These are phyloP conservation scores for Yamadazyma aaseri DNA, from an alignment of 1,139 yeast genomes.

Conservation along the genomic window DNA sequence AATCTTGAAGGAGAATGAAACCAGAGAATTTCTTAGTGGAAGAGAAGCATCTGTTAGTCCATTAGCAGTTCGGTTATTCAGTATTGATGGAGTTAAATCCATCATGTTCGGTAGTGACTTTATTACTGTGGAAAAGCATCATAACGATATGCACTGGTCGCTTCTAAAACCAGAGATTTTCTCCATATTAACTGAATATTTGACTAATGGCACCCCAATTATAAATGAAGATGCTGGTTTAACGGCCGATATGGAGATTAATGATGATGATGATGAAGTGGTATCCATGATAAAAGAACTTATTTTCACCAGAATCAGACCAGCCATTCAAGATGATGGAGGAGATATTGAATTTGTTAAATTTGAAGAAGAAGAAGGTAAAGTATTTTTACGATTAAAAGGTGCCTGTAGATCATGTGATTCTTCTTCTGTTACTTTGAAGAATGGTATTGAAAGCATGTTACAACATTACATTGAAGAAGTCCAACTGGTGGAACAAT, in stretches of 20 bases:
- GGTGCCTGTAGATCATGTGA: conserved; percentile 85
- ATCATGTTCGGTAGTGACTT: conserved; percentile 62
- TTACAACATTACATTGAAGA: conserved; percentile 78
- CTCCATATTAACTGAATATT: conserved; percentile 76
- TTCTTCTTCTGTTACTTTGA: conserved; percentile 70
- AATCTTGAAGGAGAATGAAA: conserved; percentile 44
- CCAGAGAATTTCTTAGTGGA: conserved; percentile 53
- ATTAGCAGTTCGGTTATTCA: conserved; percentile 50
- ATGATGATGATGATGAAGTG: conserved; percentile 71
- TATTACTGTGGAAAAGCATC: conserved; percentile 77
- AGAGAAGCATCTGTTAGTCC: conserved; percentile 58
- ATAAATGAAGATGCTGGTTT: conserved; percentile 34
- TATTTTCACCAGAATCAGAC: conserved; percentile 90
- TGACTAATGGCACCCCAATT: conserved; percentile 73
- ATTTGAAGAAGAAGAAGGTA: conserved; percentile 62
- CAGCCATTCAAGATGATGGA: conserved; percentile 88
- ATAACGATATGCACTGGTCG: conserved; percentile 60
- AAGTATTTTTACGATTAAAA: conserved; percentile 61
- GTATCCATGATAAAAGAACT: conserved; percentile 91
- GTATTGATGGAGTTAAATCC: conserved; percentile 51
- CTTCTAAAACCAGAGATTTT: conserved; percentile 86
- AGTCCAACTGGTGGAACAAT: conserved; percentile 65
- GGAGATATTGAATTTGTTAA: conserved; percentile 77
- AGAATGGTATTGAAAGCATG: conserved; percentile 82
- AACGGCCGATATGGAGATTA: conserved; percentile 36